Evolutionary conservation across 2,329 filamentous ascomycete species (phyloP).

Genomic region (Xylariaceae sp.): DNA sequence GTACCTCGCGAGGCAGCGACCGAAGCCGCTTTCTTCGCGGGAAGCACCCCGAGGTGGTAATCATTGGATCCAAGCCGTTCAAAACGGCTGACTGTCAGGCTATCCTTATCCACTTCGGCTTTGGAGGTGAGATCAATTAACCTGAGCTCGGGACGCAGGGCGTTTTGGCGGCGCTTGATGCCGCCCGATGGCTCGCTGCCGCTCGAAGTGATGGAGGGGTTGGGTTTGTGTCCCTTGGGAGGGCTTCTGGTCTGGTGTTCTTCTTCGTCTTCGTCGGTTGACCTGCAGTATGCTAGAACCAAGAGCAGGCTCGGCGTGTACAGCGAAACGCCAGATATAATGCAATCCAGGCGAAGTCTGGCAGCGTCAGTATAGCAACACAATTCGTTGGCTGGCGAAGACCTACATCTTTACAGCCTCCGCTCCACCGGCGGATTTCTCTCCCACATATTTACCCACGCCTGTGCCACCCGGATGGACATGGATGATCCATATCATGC

Average conservation of each 20-base stretch:
- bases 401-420: conserved; percentile 90
- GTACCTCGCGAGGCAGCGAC: conserved; percentile 60
- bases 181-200: conserved; percentile 57
- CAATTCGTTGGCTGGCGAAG: conserved; percentile 19
- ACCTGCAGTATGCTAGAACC: conserved; percentile 81
- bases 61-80: conserved; percentile 81
- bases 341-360: conserved; percentile 90
- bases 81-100: conserved; percentile 76
- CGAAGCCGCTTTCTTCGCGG: conserved; percentile 60
- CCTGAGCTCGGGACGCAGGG: conserved; percentile 78
- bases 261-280: conserved; percentile 58
- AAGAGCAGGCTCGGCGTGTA: conserved; percentile 89
- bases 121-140: conserved; percentile 86
- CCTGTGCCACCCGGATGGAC: conserved; percentile 70
- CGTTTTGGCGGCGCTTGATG: conserved; percentile 65
- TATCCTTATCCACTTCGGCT: conserved; percentile 80
- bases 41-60: conserved; percentile 82
- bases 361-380: conserved; percentile 34
- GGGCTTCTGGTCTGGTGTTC: conserved; percentile 32
- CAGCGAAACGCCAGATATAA: conserved; percentile 92
- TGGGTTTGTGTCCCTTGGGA: conserved; percentile 32
- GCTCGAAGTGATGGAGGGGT: conserved; percentile 38
- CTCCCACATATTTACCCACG: conserved; percentile 58
- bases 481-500: conserved; percentile 92
- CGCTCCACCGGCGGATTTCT: conserved; percentile 68